These are phyloP conservation scores for Erucastrum elatum DNA, from an alignment of 345 rosid genomes.

Conservation along the genomic window DNA sequence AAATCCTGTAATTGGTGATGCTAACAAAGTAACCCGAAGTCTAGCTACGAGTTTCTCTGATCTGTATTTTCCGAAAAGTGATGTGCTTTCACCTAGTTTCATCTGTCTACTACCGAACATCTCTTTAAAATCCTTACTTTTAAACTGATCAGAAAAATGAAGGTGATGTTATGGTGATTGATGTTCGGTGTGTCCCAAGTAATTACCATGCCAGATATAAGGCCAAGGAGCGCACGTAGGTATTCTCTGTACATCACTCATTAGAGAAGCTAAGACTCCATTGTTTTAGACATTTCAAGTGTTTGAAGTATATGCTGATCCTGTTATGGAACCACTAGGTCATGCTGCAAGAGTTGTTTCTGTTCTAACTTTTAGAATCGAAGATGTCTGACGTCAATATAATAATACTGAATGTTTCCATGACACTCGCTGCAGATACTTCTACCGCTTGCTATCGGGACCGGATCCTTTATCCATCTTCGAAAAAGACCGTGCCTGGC, in stretches of 20 bases:
- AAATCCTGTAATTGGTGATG: not conserved
- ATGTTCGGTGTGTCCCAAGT: slow-evolving; percentile 72
- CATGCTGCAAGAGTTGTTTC: not conserved
- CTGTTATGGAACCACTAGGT: slow-evolving; percentile 8
- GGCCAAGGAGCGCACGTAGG: slow-evolving; percentile 93
- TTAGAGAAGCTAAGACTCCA: slow-evolving; percentile 16
- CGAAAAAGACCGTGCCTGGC: slow-evolving; percentile 86
- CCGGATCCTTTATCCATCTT: slow-evolving; percentile 68
- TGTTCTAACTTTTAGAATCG: not conserved
- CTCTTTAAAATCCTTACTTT: slow-evolving; percentile 14
- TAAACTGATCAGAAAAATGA: slow-evolving; percentile 49
- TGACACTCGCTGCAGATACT: slow-evolving; percentile 54
- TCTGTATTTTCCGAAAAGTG: not conserved
- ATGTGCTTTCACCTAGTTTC: slow-evolving; percentile 9
- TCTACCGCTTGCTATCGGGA: slow-evolving; percentile 78
- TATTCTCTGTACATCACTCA: slow-evolving; percentile 43
- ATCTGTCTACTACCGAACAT: not conserved
- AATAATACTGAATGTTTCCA: slow-evolving; percentile 5
- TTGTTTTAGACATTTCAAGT: slow-evolving; percentile 3
- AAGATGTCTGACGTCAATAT: not conserved
- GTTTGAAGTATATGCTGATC: not conserved
- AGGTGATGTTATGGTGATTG: slow-evolving; percentile 74
- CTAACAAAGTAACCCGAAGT: not conserved
- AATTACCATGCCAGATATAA: slow-evolving; percentile 87
- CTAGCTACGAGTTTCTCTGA: not conserved